These are phyloP conservation scores for Neofusicoccum laricinum DNA, from an alignment of 2,329 filamentous ascomycete genomes.

Conservation along the genomic window DNA sequence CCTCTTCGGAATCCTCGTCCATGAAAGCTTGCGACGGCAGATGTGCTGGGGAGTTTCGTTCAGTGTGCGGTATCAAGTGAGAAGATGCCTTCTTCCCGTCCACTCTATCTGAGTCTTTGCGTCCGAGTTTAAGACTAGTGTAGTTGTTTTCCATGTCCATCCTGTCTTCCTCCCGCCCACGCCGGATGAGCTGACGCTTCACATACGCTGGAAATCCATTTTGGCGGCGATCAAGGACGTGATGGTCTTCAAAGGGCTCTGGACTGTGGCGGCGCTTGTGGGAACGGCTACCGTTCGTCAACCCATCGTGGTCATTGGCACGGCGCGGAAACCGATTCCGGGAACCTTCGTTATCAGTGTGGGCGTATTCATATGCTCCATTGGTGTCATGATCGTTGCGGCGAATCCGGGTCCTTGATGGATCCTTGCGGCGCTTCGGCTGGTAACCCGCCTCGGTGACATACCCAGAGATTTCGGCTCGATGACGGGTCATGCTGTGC, in stretches of 20 bases:
- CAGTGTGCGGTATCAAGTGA: background rate
- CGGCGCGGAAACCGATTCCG: too few species aligned
- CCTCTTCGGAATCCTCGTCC: conserved; percentile 1
- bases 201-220: too few species aligned
- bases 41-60: background rate
- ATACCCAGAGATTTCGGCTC: background rate
- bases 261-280: background rate
- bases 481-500: too few species aligned
- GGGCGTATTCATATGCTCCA: background rate
- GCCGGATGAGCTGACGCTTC: background rate
- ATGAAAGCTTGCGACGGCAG: background rate
- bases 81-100: background rate
- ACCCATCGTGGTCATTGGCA: background rate
- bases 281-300: background rate
- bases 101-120: background rate
- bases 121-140: background rate
- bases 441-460: background rate
- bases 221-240: background rate
- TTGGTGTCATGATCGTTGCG: background rate
- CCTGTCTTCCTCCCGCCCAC: background rate
- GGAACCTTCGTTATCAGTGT: background rate
- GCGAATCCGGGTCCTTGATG: background rate
- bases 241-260: background rate
- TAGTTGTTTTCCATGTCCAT: background rate
- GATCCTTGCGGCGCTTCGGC: background rate